Evolutionary conservation across 2,329 filamentous ascomycete genomes (phyloP), one percentile per base, ranked within the genome.

Genomic region (Cordyceps cicadae): DNA sequence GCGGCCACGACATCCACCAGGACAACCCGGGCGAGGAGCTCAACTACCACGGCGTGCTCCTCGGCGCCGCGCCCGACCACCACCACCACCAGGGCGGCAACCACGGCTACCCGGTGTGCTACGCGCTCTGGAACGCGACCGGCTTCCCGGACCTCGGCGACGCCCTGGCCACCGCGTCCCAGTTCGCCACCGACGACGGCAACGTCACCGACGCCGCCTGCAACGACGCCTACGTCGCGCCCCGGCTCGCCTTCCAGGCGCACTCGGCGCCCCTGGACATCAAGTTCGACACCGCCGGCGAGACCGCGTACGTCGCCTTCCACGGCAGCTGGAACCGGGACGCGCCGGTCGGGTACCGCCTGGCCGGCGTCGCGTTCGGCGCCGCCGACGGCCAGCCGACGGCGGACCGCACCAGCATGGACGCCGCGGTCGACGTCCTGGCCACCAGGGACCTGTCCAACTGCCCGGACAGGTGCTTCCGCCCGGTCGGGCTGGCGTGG

Each of bases 11-110:
- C 63, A 80, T 89, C 50, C 84, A 88, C 65, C 71, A 82, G 62
- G 78, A 88, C 66, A 91, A 91, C 67, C 88, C 88, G 0, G 88
- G 80, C 17, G 88, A 91, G 68, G 86, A 91, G 71, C 72, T 92
- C 70, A 90, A 91, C 71, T 89, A 83, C 70, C 83, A 88, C 62
- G 87, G 88, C 3, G 81, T 79, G 61, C 74, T 89, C 52, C 64
- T 64, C 0, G 68, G 66, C 24, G 19, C 15, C 15, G 26, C 24
- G 24, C 24, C 24, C 24, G 24, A 24, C 24, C 24, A 64, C 12
- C 60, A 24, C 24, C 24, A 64, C 12, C 60, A 69, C 21, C 70
- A 74, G 59, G 76, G 75, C 17, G 72, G 71, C 3, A 89, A 90
- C 70, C 87, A 87, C 67, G 88, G 88, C 24, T 92, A 90, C 68